Evolutionary conservation across 805 yeast species (phyloP).

Genomic region (Kazachstania viticola): DNA sequence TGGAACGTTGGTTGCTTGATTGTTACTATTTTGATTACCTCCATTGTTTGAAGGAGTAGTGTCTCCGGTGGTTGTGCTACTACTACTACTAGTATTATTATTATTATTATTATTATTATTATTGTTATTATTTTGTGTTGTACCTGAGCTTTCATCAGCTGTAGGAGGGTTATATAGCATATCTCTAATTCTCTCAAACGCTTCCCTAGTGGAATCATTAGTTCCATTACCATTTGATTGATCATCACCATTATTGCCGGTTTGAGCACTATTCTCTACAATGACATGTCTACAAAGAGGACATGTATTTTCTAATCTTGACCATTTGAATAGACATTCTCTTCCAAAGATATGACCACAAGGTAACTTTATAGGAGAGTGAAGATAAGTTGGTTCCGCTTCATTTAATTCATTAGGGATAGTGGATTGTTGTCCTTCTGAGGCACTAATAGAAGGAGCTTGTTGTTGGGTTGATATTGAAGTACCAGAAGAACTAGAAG

Average conservation of each 20-base stretch:
- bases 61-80: background rate
- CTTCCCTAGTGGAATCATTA: constrained; percentile 6
- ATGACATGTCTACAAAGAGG: constrained; percentile 71
- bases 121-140: constrained; percentile 2
- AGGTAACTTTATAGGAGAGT: constrained; percentile 63
- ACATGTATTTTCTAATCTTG: constrained; percentile 59
- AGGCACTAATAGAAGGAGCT: background rate
- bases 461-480: constrained; percentile 1
- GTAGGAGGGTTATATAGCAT: constrained; percentile 11
- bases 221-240: constrained; percentile 3
- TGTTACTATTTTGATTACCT: too few relatives aligned
- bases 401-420: constrained; percentile 7
- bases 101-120: background rate
- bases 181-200: constrained; percentile 22
- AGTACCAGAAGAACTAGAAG: background rate
- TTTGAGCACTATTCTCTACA: constrained; percentile 16
- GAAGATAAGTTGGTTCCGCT: constrained; percentile 29
- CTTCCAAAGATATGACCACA: constrained; percentile 84
- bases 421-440: constrained; percentile 1
- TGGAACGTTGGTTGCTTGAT: too few relatives aligned
- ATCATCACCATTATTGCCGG: background rate
- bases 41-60: too few relatives aligned
- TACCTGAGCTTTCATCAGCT: background rate
- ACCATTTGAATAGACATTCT: constrained; percentile 79
- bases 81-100: background rate